Conservation (phyloP, 1,139 yeast genomes). For the Yamadazyma atlantica region DNA sequence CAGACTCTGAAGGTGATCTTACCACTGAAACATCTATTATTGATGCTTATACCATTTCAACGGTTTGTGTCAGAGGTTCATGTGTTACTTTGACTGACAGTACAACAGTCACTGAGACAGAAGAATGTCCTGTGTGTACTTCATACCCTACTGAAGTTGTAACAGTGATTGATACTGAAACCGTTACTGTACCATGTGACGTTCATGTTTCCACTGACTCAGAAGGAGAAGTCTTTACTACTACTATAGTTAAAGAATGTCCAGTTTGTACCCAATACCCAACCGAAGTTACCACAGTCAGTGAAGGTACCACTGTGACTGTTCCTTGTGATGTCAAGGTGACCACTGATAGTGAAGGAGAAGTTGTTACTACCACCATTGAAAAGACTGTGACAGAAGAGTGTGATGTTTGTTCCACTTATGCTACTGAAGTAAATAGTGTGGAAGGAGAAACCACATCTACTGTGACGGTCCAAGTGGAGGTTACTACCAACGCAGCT, state of each 20-base stretch:
- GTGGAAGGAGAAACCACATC: background rate
- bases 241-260: slow-evolving; percentile 15
- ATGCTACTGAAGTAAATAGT: background rate
- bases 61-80: slow-evolving; percentile 5
- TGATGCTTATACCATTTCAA: slow-evolving; percentile 4
- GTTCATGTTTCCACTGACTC: slow-evolving; percentile 8
- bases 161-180: slow-evolving; percentile 8
- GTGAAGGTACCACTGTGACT: background rate
- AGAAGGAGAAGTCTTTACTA: slow-evolving; percentile 5
- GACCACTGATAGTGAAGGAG: background rate
- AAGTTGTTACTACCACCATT: background rate
- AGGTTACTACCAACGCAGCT: background rate
- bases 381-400: background rate
- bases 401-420: slow-evolving; percentile 1
- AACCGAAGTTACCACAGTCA: background rate
- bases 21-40: slow-evolving; percentile 6
- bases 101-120: slow-evolving; percentile 1
- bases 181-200: slow-evolving; percentile 11
- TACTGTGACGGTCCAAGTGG: background rate
- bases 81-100: slow-evolving; percentile 5
- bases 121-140: slow-evolving; percentile 7
- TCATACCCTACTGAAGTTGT: slow-evolving; percentile 7
- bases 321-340: slow-evolving; percentile 1
- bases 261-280: slow-evolving; percentile 10
- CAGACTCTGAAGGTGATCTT: slow-evolving; percentile 9